Evolutionary conservation across 1,284 basidiomycete species (phyloP).

Genomic region (Ganoderma boninense): DNA sequence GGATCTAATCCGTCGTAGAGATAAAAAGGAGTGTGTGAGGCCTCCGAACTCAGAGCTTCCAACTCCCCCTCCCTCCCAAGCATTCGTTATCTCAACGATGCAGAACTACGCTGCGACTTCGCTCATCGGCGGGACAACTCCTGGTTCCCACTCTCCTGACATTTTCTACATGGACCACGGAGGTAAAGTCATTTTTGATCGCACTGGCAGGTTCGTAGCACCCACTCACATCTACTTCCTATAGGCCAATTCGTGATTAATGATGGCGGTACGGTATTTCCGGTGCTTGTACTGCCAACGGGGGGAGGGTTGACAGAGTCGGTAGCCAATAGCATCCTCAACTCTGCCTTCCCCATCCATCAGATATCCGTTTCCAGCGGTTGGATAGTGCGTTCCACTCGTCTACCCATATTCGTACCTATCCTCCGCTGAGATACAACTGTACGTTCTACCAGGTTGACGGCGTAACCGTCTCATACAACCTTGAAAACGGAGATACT

Average conservation of each 20-base stretch:
- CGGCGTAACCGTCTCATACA: slow-evolving; percentile 26
- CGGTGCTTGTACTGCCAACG: too few relatives aligned
- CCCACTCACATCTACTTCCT: neutral
- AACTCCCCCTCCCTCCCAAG: neutral
- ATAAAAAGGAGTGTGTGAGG: neutral
- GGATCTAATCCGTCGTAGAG: neutral
- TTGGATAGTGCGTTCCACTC: slow-evolving; percentile 16
- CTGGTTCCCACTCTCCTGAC: slow-evolving; percentile 21
- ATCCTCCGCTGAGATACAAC: neutral
- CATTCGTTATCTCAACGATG: neutral
- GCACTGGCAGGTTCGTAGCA: neutral
- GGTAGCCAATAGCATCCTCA: slow-evolving; percentile 11
- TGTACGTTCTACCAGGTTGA: slow-evolving; percentile 20
- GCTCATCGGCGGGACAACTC: slow-evolving; percentile 23
- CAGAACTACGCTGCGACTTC: slow-evolving; percentile 11
- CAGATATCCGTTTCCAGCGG: slow-evolving; percentile 22
- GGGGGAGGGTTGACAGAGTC: neutral
- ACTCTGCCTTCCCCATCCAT: slow-evolving; percentile 22
- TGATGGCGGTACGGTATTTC: neutral
- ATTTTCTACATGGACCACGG: slow-evolving; percentile 9
- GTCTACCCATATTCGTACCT: neutral
- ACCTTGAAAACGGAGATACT: slow-evolving; percentile 7
- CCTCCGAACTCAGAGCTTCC: neutral
- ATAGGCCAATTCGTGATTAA: slow-evolving; percentile 8
- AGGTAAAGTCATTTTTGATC: neutral